phyloP scores from a whole-genome alignment of 495 filamentous ascomycete species.

The Rhizodiscina lignyota region DNA sequence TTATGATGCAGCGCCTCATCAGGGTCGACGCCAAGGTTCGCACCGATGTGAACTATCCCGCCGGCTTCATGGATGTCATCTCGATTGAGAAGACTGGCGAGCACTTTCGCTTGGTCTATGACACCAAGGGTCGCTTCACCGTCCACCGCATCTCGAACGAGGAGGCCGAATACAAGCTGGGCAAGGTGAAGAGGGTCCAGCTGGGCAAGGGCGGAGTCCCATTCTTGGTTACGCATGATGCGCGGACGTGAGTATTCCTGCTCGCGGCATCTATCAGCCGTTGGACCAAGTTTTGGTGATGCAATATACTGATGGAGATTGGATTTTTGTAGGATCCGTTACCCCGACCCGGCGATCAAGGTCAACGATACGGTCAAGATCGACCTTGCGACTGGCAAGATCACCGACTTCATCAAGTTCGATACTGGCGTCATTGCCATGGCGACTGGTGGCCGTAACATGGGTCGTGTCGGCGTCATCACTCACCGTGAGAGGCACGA shows the following conservation, averaged over 20 bases:
- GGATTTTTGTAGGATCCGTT: conserved; percentile 69
- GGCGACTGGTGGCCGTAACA: conserved; percentile 97
- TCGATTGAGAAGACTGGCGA: conserved; percentile 98
- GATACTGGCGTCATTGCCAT: conserved; percentile 95
- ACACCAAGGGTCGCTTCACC: conserved; percentile 99
- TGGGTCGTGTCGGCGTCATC: conserved; percentile 99
- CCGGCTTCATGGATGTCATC: conserved; percentile 99
- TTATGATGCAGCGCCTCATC: conserved; percentile 98
- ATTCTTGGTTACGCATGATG: conserved; percentile 99
- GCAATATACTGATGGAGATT: conserved; percentile 21
- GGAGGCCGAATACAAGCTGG: conserved; percentile 98
- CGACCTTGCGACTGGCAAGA: conserved; percentile 90
- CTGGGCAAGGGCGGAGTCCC: conserved; percentile 98
- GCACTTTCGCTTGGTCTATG: conserved; percentile 98
- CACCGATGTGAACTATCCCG: conserved; percentile 93
- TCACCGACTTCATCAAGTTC: conserved; percentile 88
- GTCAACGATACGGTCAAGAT: conserved; percentile 99
- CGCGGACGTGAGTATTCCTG: conserved; percentile 99
- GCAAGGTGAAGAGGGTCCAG: conserved; percentile 99
- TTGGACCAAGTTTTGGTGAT: conserved; percentile 92
- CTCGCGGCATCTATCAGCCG: conserved; percentile 88
- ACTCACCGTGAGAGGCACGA: conserved; percentile 99
- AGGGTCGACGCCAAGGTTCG: conserved; percentile 99
- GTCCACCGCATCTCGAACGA: conserved; percentile 96
- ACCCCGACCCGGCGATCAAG: conserved; percentile 94